These are phyloP conservation scores for Tetrahymena malaccensis DNA, from an alignment of 73 alveolate species.

Conservation along the genomic window DNA sequence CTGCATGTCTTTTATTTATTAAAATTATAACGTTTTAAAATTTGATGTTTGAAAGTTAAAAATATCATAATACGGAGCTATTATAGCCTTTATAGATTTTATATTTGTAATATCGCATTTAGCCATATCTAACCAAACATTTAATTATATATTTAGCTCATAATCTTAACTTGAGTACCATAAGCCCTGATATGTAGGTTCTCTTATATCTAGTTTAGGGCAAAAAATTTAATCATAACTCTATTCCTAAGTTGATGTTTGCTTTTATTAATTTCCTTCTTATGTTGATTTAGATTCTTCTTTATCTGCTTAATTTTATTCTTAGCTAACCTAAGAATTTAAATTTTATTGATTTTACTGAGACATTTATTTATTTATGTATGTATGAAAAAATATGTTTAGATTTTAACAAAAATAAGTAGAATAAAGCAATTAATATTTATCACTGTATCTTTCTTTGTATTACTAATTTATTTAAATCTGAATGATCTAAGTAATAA, in stretches of 20 bases:
- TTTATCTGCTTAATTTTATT: not conserved
- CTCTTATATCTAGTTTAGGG: constrained; percentile 21
- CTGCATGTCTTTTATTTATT: constrained; percentile 28
- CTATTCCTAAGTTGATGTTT: not conserved
- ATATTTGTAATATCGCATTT: constrained; percentile 29
- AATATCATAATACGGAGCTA: constrained; percentile 10
- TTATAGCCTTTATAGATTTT: not conserved
- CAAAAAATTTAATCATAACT: not conserved
- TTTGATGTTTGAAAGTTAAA: not conserved
- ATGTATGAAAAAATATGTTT: no score
- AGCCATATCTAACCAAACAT: constrained; percentile 38
- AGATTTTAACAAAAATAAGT: not conserved
- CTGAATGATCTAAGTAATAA: not conserved
- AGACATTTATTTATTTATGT: no score
- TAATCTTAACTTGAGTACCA: constrained; percentile 29
- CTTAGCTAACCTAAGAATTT: not conserved
- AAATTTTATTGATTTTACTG: not conserved
- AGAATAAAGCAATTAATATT: not conserved
- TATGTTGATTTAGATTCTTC: not conserved
- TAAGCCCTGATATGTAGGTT: constrained; percentile 25
- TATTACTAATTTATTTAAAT: no score
- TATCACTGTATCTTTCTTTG: not conserved
- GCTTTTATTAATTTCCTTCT: not conserved
- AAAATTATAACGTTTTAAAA: not conserved
- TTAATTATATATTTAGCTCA: constrained; percentile 17